Evolutionary conservation across 208 protist species (phyloP).

Genomic region (Strigomonas galati): DNA sequence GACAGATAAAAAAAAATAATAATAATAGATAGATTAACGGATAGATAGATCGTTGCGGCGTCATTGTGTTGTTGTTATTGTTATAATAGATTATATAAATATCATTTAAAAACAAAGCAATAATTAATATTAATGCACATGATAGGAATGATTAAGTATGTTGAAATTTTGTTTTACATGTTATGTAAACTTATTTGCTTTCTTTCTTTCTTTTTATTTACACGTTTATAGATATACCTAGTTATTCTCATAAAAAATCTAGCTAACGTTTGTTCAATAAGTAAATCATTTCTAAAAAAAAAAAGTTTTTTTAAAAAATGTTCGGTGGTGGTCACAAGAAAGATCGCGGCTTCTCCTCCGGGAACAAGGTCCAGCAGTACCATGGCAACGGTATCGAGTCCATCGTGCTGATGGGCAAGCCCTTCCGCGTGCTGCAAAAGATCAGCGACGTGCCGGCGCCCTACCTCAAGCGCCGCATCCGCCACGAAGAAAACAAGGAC

Average conservation of each 20-base stretch:
- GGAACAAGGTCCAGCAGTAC: conserved; percentile 81
- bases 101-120: background rate
- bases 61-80: too few relatives aligned
- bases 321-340: conserved; percentile 26
- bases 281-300: conserved; percentile 1
- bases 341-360: conserved; percentile 74
- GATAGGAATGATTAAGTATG: too few relatives aligned
- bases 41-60: background rate
- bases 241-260: background rate
- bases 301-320: conserved; percentile 14
- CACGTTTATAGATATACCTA: conserved; percentile 11
- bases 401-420: conserved; percentile 79
- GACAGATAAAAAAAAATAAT: too few relatives aligned
- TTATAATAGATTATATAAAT: too few relatives aligned
- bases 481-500: conserved; percentile 28
- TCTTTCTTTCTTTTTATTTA: background rate
- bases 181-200: background rate
- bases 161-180: too few relatives aligned
- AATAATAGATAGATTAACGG: background rate
- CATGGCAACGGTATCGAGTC: conserved; percentile 72
- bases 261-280: background rate
- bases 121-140: background rate
- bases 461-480: conserved; percentile 28
- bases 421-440: conserved; percentile 76
- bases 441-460: conserved; percentile 43